Percentiles rank a stretch among this genome's conserved stretches.
Evolutionary conservation across 192 early-diverging fungal genomes (phyloP).

Genomic region (Glomus cerebriforme): DNA sequence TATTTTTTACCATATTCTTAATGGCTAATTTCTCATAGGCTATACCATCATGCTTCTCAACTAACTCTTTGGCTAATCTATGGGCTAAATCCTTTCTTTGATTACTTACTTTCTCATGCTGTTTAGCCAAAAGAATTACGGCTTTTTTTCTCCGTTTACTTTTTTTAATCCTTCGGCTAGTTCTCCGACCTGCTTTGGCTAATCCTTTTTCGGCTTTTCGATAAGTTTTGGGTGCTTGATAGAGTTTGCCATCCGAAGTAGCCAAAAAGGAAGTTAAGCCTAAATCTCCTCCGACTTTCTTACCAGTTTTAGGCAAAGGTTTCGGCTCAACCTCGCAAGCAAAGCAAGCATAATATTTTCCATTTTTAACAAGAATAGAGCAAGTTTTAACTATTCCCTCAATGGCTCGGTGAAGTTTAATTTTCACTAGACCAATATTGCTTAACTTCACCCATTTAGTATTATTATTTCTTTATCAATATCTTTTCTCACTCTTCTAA

Average conservation of each 20-base stretch:
- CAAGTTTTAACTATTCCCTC: neutral
- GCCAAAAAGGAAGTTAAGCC: conserved; percentile 3
- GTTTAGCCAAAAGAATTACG: neutral
- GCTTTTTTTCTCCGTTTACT: conserved; percentile 4
- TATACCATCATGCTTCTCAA: neutral
- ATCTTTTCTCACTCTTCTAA: too few relatives aligned
- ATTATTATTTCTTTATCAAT: too few relatives aligned
- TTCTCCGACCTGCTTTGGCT: neutral
- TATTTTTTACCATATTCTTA: conserved; percentile 11
- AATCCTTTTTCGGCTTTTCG: neutral
- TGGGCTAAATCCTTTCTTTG: conserved; percentile 21
- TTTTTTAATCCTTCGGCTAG: neutral
- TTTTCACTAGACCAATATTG: neutral
- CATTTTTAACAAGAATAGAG: neutral
- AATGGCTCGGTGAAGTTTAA: neutral
- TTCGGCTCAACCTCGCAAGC: neutral
- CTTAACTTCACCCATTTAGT: neutral
- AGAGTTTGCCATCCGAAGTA: neutral
- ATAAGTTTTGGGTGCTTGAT: neutral
- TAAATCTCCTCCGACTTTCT: neutral
- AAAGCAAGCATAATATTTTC: neutral
- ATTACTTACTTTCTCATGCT: conserved; percentile 7
- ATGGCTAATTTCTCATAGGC: conserved; percentile 1
- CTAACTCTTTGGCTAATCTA: conserved; percentile 3
- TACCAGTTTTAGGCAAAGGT: neutral